A percentile compares a stretch with the other conserved stretches of the same genome.
These are phyloP conservation scores for Dactylorhiza incarnata DNA, from an alignment of 106 monocot species.

Conservation along the genomic window DNA sequence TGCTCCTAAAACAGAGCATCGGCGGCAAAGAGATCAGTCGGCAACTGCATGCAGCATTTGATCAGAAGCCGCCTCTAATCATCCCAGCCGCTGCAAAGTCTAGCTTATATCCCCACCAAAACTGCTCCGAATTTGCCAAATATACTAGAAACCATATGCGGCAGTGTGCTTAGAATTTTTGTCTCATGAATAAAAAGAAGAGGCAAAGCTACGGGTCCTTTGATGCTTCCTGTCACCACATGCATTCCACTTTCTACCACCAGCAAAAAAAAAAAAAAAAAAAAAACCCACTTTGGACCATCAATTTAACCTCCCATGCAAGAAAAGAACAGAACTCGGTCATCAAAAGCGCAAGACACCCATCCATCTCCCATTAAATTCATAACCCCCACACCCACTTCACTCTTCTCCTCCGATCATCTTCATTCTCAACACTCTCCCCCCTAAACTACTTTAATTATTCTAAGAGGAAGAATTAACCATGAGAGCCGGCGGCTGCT, in stretches of 20 bases:
- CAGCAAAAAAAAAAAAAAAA: too few relatives aligned
- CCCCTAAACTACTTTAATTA: not conserved
- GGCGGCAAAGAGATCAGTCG: too few relatives aligned
- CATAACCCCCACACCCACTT: not conserved
- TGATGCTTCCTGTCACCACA: not conserved
- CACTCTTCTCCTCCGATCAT: not conserved
- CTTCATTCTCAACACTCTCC: not conserved
- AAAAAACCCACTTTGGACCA: constrained; percentile 3
- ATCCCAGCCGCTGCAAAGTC: too few relatives aligned
- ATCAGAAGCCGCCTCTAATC: too few relatives aligned
- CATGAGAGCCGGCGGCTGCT: constrained; percentile 97
- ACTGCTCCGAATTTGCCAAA: too few relatives aligned
- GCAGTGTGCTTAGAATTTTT: too few relatives aligned
- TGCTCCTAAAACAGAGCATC: too few relatives aligned
- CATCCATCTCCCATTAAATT: not conserved
- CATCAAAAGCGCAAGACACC: not conserved
- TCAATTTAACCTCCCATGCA: constrained; percentile 11
- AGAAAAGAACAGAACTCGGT: constrained; percentile 6
- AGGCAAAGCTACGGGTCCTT: constrained; percentile 1
- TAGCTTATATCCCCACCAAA: too few relatives aligned
- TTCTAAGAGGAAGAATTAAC: not conserved
- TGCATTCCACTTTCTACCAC: constrained; percentile 9
- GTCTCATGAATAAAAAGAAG: too few relatives aligned
- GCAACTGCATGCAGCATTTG: too few relatives aligned
- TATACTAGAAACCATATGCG: too few relatives aligned